Conservation (phyloP, 2,329 filamentous ascomycete genomes). For the Tolypocladium pustulatum region DNA sequence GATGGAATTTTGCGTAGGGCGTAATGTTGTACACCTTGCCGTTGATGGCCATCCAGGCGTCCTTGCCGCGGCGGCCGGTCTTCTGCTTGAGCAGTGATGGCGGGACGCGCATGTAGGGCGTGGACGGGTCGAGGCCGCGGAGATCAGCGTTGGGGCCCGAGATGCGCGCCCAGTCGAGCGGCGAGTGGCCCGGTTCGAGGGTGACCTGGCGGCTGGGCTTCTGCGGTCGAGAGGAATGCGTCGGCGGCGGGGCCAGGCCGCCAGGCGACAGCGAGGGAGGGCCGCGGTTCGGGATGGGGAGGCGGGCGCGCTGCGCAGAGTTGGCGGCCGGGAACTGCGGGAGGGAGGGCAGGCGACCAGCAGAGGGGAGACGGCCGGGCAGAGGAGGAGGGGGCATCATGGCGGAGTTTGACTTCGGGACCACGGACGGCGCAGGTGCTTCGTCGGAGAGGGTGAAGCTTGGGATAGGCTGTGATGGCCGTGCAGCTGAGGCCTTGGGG, state of each 20-base stretch:
- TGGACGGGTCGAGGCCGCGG: constrained; percentile 44
- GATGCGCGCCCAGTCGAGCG: constrained; percentile 89
- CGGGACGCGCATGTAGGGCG: constrained; percentile 61
- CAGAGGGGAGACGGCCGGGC: constrained; percentile 15
- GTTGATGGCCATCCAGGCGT: constrained; percentile 84
- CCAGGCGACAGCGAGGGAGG: constrained; percentile 16
- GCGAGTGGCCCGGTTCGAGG: constrained; percentile 83
- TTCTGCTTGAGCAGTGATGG: constrained; percentile 68
- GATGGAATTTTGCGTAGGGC: constrained; percentile 83
- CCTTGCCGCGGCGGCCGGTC: constrained; percentile 73
- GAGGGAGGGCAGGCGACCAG: constrained; percentile 21
- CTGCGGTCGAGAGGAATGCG: constrained; percentile 37
- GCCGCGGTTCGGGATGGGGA: constrained; percentile 30
- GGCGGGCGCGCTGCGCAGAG: constrained; percentile 39
- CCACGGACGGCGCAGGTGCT: constrained; percentile 4
- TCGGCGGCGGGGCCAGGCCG: constrained; percentile 46
- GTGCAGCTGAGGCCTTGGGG: constrained; percentile 32
- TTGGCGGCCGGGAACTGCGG: constrained; percentile 38
- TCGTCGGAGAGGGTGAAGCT: constrained; percentile 29
- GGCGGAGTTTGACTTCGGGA: neutral
- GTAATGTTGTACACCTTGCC: constrained; percentile 92
- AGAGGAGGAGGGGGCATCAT: constrained; percentile 21
- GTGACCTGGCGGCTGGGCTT: constrained; percentile 61
- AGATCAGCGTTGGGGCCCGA: constrained; percentile 54
- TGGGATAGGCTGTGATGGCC: constrained; percentile 24